phyloP scores from a whole-genome alignment of 2,329 filamentous ascomycete species.

The Calonectria crousiana region DNA sequence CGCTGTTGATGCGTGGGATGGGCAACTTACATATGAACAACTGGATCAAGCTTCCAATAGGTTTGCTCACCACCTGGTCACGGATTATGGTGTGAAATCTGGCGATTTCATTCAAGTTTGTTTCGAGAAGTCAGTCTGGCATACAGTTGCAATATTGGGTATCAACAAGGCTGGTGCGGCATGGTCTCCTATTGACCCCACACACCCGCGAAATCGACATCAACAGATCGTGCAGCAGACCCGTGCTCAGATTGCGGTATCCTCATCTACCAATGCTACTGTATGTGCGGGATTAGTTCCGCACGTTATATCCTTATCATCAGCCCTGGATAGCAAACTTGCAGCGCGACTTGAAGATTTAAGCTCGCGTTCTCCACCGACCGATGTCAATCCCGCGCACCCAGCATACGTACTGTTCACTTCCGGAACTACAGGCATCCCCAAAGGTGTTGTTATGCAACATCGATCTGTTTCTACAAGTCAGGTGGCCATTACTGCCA shows the following conservation, averaged over 20 bases:
- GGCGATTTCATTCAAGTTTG: conserved; percentile 20
- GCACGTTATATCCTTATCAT: neutral
- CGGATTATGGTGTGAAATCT: conserved; percentile 14
- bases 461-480: conserved; percentile 32
- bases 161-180: conserved; percentile 16
- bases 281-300: neutral
- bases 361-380: neutral
- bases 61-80: conserved; percentile 20
- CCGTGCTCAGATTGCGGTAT: neutral
- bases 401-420: conserved; percentile 42
- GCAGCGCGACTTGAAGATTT: neutral
- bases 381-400: neutral
- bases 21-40: conserved; percentile 36
- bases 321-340: neutral
- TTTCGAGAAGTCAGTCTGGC: conserved; percentile 16
- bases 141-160: conserved; percentile 6
- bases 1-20: conserved; percentile 44
- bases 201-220: conserved; percentile 3
- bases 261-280: neutral
- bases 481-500: conserved; percentile 12
- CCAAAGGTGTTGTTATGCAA: conserved; percentile 40
- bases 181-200: conserved; percentile 9
- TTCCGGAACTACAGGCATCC: conserved; percentile 41
- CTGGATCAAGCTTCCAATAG: conserved; percentile 19
- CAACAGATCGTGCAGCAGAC: conserved; percentile 8